A percentile compares a stretch with the other conserved stretches of the same genome.
These are phyloP conservation scores for Calonectria hawksworthii DNA, from an alignment of 2,329 filamentous ascomycete genomes.

Conservation along the genomic window DNA sequence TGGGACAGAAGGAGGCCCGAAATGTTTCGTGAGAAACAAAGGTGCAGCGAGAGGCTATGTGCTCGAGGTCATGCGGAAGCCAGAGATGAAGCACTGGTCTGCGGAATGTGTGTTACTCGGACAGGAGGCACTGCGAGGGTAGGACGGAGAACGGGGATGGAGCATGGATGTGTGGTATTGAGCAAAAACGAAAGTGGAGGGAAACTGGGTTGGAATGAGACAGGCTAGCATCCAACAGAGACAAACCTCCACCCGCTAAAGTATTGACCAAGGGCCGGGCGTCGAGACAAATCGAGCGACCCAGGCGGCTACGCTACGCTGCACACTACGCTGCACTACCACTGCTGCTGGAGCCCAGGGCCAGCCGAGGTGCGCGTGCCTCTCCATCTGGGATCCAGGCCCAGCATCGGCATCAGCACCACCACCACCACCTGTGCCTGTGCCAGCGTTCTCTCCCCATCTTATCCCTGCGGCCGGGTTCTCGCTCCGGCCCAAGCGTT, in stretches of 20 bases:
- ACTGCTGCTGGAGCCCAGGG: slow-evolving; percentile 12
- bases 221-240: slow-evolving; percentile 11
- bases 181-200: slow-evolving; percentile 9
- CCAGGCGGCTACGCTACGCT: slow-evolving; percentile 25
- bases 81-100: background rate
- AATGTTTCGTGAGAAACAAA: background rate
- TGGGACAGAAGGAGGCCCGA: background rate
- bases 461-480: background rate
- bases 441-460: background rate
- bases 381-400: slow-evolving; percentile 19
- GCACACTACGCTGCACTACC: slow-evolving; percentile 23
- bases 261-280: slow-evolving; percentile 20
- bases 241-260: background rate
- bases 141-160: slow-evolving; percentile 20
- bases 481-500: slow-evolving; percentile 3
- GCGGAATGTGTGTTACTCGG: slow-evolving; percentile 17
- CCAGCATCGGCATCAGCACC: background rate
- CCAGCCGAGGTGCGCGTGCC: slow-evolving; percentile 16
- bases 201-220: slow-evolving; percentile 8
- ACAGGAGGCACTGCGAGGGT: slow-evolving; percentile 3
- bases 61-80: background rate
- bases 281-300: slow-evolving; percentile 27
- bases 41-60: slow-evolving; percentile 35
- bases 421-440: background rate
- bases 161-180: slow-evolving; percentile 18